Evolutionary conservation across 345 rosid species (phyloP).

Genomic region (Durio zibethinus): DNA sequence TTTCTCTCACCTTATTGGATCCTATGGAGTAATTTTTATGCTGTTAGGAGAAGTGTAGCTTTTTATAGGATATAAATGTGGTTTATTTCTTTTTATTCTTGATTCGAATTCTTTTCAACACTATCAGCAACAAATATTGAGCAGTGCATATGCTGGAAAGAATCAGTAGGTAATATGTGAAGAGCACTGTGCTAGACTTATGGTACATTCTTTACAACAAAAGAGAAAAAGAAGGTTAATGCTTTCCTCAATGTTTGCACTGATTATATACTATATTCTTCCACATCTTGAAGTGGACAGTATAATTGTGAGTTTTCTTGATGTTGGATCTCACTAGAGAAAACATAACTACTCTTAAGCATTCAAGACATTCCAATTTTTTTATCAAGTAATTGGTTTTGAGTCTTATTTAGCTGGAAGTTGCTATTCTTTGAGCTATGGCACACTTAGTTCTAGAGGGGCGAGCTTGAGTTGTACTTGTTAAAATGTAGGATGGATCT

Average conservation of each 20-base stretch:
- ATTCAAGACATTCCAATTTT: not conserved
- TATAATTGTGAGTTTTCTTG: not conserved
- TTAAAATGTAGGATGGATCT: not conserved
- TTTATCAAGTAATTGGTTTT: not conserved
- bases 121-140: not conserved
- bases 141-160: not conserved
- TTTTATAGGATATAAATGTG: not conserved
- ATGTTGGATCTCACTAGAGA: not conserved
- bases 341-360: not conserved
- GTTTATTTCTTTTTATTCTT: not conserved
- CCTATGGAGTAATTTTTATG: not conserved
- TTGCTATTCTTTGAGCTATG: not conserved
- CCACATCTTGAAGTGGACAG: not conserved
- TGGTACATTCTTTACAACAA: not conserved
- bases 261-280: not conserved
- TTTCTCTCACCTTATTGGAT: not conserved
- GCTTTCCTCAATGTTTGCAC: not conserved
- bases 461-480: not conserved
- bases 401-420: not conserved
- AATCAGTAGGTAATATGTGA: not conserved
- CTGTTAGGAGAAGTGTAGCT: conserved; percentile 4
- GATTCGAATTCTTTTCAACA: not conserved
- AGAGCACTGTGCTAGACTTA: not conserved
- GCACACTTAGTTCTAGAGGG: not conserved
- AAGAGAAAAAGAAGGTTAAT: not conserved